Base-by-base conservation (phyloP, 2,329 filamentous ascomycete genomes). In the Bipolaris sorokiniana region DNA sequence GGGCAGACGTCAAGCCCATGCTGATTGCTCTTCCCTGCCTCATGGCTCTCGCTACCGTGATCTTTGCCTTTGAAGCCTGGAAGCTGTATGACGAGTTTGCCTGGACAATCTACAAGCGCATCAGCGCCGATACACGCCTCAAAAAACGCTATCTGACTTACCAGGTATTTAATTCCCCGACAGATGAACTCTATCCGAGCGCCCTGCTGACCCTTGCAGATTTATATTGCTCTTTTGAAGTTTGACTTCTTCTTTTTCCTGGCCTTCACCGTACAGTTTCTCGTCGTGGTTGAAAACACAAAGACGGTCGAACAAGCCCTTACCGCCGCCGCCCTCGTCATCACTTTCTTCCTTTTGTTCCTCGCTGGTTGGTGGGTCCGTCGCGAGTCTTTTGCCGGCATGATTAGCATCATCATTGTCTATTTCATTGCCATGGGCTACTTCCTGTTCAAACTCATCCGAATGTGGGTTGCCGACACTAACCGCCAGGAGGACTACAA, bases 221-320 rank as follows among this genome's bases (percentile, higher is more conserved):
- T 99, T 76, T 99, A 97, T 78, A 97, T 99, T 71, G 92, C 95
- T 36, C 85, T 99, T 10, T 85, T 99, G 64, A 99, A 99, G 79
- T 99, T 99, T 77, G 95, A 99, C 80, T 98, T 99, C 79, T 99
- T 99, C 87, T 98, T 99, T 83, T 99, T 99, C 84, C 87, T 99
- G 48, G 95, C 94, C 52, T 99, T 99, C 77, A 98, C 95, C 6
- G 91, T 99, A 45, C 95, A 99, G 74, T 99, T 99, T 77, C 85
- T 98, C 51, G 94, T 99, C 68, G 90, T 98, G 57, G 92, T 99
- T 58, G 84, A 82, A 58, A 81, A 85, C 63, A 83, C 82, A 23
- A 84, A 84, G 46, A 85, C 89, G 61, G 81, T 87, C 68, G 95
- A 99, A 76, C 91, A 95, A 68, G 90, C 85, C 52, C 83, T 98